Base-by-base conservation (phyloP, 1,284 basidiomycete species). In the Leccinum pachyderme region DNA sequence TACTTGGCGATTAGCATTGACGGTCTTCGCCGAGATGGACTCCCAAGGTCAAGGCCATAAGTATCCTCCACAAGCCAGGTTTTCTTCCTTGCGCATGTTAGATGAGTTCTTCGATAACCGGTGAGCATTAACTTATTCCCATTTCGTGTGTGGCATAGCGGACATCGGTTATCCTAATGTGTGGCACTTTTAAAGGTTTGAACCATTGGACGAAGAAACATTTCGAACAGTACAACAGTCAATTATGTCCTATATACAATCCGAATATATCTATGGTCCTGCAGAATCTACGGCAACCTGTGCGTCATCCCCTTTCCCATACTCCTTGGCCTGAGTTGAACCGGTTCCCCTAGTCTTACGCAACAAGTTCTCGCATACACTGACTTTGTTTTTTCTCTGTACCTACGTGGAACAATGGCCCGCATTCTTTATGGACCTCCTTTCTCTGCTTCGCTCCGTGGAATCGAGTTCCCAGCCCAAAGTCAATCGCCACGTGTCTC, bases 281-380 rank as follows among this genome's bases (percentile, higher is more conserved):
- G 89, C 90, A 53, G 91, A 94, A 74, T 79, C 82, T 35, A 81
- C 78, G 59, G 83, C 88, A 51, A 67, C 84, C 48, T 94, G 91
- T 91, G 69, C 71, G 91, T 79, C 29, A 32, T 59, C 35, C 37
- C 28, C 52, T 46, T 18, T 5, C 9, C 44, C 39, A 24, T 5
- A 1, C 7, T 47, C 32, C 28, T 41, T 31, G 51, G 32, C 56
- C 55, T 58, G 54, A 62, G 32, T 51, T 43, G 37, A 22, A 39
- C 12, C 47, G 52, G 47, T 37, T 51, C 37, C 41, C 52, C 28
- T 54, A 93, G 93, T 89, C 73, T 75, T 97, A 56, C 87, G 95
- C 68, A 99, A 99, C 81, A 99, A 99, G 75, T 92, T 98, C 71
- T 93, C 95, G 15, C 95, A 98, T 76, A 96, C 95, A n/a, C 80